A percentile compares a stretch with the other conserved stretches of the same genome.
Evolutionary conservation across 2,329 filamentous ascomycete genomes (phyloP).

Genomic region (Sphaerostilbella broomeana): DNA sequence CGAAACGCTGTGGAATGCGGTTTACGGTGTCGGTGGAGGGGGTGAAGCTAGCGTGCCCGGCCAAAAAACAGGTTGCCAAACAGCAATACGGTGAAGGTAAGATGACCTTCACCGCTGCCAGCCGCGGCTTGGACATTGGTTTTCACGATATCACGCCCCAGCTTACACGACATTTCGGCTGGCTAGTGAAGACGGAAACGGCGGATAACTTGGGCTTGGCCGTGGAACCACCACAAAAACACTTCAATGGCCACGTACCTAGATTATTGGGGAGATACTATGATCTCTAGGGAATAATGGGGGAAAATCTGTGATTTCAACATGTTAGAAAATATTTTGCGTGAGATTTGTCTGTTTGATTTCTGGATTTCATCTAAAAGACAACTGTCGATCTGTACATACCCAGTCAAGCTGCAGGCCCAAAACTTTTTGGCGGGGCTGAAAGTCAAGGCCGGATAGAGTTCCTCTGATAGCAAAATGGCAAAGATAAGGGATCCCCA

Average conservation of each 20-base stretch:
- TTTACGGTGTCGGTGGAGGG: neutral
- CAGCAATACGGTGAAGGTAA: neutral
- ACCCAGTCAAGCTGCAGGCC: neutral
- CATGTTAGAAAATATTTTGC: too few species aligned
- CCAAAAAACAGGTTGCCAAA: neutral
- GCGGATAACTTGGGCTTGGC: slow-evolving; percentile 2
- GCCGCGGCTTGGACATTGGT: slow-evolving; percentile 8
- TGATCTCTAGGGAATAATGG: too few species aligned
- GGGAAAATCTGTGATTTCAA: too few species aligned
- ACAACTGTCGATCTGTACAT: too few species aligned
- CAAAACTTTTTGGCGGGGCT: neutral
- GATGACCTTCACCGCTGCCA: slow-evolving; percentile 10
- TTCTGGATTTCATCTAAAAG: too few species aligned
- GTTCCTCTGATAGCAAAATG: neutral
- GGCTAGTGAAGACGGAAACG: slow-evolving; percentile 9
- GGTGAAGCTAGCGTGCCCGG: slow-evolving; percentile 2
- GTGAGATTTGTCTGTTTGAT: too few species aligned
- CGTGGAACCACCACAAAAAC: too few species aligned
- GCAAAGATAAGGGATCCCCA: neutral
- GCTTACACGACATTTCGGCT: too few species aligned
- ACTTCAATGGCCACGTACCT: neutral
- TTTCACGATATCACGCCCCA: slow-evolving; percentile 2
- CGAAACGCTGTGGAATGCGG: slow-evolving; percentile 3
- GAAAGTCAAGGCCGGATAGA: neutral
- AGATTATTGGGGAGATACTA: neutral